A percentile compares a stretch with the other conserved stretches of the same genome.
phyloP scores from a whole-genome alignment of 2,329 filamentous ascomycete species.

The Ceratocystis cacaofunesta region DNA sequence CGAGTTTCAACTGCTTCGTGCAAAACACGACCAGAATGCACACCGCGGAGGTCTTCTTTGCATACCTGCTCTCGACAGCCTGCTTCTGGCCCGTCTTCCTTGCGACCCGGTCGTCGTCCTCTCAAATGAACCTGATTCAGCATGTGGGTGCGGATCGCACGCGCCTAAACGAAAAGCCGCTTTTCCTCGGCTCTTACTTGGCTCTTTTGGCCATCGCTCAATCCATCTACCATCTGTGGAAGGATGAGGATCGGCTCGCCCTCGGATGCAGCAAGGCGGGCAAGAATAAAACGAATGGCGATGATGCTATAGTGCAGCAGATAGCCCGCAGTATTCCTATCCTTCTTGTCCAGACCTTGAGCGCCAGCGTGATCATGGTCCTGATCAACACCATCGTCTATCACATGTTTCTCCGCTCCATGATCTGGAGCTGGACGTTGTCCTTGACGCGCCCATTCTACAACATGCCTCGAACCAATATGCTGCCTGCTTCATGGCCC shows the following conservation, averaged over 20 bases:
- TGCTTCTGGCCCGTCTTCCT: constrained; percentile 71
- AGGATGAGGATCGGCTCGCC: constrained; percentile 55
- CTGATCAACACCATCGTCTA: constrained; percentile 43
- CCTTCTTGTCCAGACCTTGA: constrained; percentile 22
- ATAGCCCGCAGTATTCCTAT: constrained; percentile 10
- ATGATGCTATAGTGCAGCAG: constrained; percentile 13
- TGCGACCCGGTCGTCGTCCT: constrained; percentile 46
- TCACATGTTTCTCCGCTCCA: constrained; percentile 43
- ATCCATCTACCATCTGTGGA: constrained; percentile 51
- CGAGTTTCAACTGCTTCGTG: constrained; percentile 48
- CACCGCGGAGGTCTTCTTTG: constrained; percentile 54
- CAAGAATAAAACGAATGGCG: constrained; percentile 4
- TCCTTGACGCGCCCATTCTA: constrained; percentile 57
- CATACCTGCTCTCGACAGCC: constrained; percentile 64
- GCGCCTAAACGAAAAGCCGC: constrained; percentile 68
- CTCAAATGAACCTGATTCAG: constrained; percentile 59
- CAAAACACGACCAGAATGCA: constrained; percentile 42
- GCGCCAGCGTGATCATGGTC: constrained; percentile 29
- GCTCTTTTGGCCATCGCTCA: constrained; percentile 55
- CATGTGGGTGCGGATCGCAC: constrained; percentile 56
- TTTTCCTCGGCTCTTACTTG: constrained; percentile 64
- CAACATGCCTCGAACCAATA: constrained; percentile 57
- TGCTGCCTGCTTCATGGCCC: constrained; percentile 43
- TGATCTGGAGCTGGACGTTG: constrained; percentile 55
- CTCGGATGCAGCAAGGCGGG: constrained; percentile 22